A percentile compares a stretch with the other conserved stretches of the same genome.
phyloP scores from a whole-genome alignment of 495 filamentous ascomycete genomes.

The Hypoxylon rickii region DNA sequence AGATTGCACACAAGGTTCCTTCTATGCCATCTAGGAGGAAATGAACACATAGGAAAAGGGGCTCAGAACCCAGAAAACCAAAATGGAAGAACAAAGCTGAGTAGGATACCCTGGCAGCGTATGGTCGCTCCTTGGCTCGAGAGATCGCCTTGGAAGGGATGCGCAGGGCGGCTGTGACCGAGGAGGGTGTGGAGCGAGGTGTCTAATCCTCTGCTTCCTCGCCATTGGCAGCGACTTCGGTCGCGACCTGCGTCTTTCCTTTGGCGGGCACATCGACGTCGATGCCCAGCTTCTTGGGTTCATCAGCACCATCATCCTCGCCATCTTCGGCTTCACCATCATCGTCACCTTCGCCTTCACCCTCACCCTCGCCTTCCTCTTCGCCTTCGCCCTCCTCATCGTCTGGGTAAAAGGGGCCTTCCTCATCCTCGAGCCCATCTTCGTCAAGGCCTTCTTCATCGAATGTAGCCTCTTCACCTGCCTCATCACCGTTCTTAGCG shows the following conservation, averaged over 20 bases:
- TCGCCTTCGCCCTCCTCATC: conserved; percentile 44
- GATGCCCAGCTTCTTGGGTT: conserved; percentile 42
- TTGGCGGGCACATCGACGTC: conserved; percentile 42
- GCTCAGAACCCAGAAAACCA: neutral
- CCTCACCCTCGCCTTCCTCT: conserved; percentile 44
- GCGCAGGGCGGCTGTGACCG: neutral
- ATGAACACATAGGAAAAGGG: conserved; percentile 7
- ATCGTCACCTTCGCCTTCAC: conserved; percentile 41
- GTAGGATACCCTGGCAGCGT: neutral
- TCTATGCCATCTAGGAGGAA: conserved; percentile 26
- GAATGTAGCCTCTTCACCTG: conserved; percentile 39
- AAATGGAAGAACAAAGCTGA: neutral
- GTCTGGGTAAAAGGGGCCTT: too few species aligned
- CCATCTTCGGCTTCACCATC: conserved; percentile 30
- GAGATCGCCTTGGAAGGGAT: neutral
- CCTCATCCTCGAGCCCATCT: conserved; percentile 41
- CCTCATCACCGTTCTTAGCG: conserved; percentile 39
- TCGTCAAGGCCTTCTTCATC: conserved; percentile 33
- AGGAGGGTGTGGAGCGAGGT: neutral
- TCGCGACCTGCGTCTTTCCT: conserved; percentile 40
- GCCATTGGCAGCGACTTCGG: conserved; percentile 22
- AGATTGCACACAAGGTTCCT: conserved; percentile 10
- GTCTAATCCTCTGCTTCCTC: conserved; percentile 24
- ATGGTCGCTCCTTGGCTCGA: neutral
- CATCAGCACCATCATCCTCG: conserved; percentile 36